phyloP scores from a whole-genome alignment of 2,329 filamentous ascomycete genomes.

The Dichotomopilus funicola region DNA sequence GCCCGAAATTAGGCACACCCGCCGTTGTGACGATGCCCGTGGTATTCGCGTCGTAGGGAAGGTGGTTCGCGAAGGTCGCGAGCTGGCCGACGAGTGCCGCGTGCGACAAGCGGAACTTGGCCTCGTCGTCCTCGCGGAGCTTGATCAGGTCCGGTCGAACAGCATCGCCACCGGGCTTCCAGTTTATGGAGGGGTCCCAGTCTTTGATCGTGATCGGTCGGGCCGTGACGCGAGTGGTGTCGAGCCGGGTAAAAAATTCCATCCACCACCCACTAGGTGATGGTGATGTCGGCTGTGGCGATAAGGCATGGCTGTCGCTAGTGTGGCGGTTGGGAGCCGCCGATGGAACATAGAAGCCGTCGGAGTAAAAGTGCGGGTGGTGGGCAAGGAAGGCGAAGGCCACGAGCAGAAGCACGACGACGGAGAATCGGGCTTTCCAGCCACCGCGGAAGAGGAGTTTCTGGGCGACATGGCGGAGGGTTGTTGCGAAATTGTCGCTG shows the following conservation, averaged over 20 bases:
- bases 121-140: constrained; percentile 12
- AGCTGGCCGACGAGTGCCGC: constrained; percentile 31
- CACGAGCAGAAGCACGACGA: neutral
- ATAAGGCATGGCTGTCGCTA: neutral
- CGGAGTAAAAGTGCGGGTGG: neutral
- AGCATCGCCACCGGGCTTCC: neutral
- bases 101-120: constrained; percentile 25
- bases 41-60: constrained; percentile 29
- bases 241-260: constrained; percentile 16
- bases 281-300: neutral
- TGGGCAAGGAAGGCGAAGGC: neutral
- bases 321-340: neutral
- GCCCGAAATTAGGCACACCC: constrained; percentile 40
- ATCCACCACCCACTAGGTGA: constrained; percentile 12
- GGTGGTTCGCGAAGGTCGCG: constrained; percentile 27
- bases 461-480: neutral
- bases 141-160: constrained; percentile 5
- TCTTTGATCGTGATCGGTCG: neutral
- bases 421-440: neutral
- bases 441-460: neutral
- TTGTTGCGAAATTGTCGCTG: too few relatives aligned
- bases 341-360: neutral
- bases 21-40: constrained; percentile 47
- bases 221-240: constrained; percentile 5
- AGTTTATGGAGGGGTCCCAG: constrained; percentile 1